These are phyloP conservation scores for Trichoderma oligosporum DNA, from an alignment of 2,329 filamentous ascomycete species.

Conservation along the genomic window DNA sequence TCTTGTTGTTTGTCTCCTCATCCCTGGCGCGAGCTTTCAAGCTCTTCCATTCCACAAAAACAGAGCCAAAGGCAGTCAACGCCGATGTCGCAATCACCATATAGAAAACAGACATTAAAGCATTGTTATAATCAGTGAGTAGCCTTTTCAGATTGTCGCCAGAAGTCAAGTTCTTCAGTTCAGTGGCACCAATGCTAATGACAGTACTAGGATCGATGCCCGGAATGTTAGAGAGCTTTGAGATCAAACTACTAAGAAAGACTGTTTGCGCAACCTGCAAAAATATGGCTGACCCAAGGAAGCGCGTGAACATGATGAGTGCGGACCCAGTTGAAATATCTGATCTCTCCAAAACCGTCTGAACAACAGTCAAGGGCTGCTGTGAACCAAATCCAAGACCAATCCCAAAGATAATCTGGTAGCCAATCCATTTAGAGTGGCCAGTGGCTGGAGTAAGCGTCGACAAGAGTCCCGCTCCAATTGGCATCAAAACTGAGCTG, in stretches of 20 bases:
- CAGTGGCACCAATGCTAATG: not conserved
- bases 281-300: constrained; percentile 45
- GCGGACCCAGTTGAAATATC: constrained; percentile 48
- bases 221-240: not conserved
- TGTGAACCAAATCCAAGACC: constrained; percentile 44
- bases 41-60: constrained; percentile 3
- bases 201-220: not conserved
- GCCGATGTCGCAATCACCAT: not conserved
- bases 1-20: not conserved
- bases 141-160: not conserved
- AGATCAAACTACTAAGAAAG: not conserved
- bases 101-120: not conserved
- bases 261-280: constrained; percentile 31
- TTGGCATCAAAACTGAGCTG: constrained; percentile 31
- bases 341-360: constrained; percentile 40
- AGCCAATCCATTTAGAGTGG: constrained; percentile 29
- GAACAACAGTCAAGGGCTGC: constrained; percentile 43
- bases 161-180: not conserved
- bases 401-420: constrained; percentile 39
- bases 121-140: not conserved
- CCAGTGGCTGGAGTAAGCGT: constrained; percentile 30
- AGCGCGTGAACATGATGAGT: constrained; percentile 45
- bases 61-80: not conserved
- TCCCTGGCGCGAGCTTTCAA: not conserved
- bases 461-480: constrained; percentile 42